Conservation (phyloP, 495 filamentous ascomycete species). For the Neurospora hispaniola region DNA sequence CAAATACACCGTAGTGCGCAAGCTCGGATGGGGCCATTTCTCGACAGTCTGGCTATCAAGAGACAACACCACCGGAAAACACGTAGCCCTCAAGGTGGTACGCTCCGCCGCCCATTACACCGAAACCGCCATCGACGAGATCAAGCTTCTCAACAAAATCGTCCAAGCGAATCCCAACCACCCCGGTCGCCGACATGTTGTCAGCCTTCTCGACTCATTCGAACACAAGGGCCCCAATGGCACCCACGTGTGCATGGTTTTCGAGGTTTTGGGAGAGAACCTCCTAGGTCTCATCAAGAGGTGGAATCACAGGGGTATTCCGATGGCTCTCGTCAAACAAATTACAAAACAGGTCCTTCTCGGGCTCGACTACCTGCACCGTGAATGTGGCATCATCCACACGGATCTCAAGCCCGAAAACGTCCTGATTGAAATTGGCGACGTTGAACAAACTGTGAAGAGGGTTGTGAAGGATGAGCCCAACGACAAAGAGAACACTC, state of each 20-base stretch:
- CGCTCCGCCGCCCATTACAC: constrained; percentile 97
- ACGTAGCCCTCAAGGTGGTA: constrained; percentile 96
- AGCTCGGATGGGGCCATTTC: constrained; percentile 98
- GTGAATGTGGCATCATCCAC: constrained; percentile 98
- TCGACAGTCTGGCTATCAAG: constrained; percentile 95
- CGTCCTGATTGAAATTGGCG: constrained; percentile 96
- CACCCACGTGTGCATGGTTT: constrained; percentile 97
- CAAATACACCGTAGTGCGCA: constrained; percentile 91
- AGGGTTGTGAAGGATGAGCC: constrained; percentile 85
- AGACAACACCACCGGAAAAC: constrained; percentile 83
- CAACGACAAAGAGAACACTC: constrained; percentile 73
- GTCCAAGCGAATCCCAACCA: constrained; percentile 90
- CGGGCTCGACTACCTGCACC: constrained; percentile 89
- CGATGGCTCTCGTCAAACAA: constrained; percentile 91
- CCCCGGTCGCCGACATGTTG: constrained; percentile 87
- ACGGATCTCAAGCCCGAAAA: constrained; percentile 98
- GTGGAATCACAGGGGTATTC: constrained; percentile 96
- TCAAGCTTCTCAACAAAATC: constrained; percentile 93
- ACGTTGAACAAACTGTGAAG: constrained; percentile 93
- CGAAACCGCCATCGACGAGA: constrained; percentile 97
- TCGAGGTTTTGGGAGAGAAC: constrained; percentile 96
- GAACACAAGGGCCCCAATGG: constrained; percentile 97
- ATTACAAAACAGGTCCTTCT: constrained; percentile 97
- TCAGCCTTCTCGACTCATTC: constrained; percentile 91
- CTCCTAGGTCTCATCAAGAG: constrained; percentile 91